Base-by-base conservation (phyloP, 495 filamentous ascomycete genomes). In the Trichoderma erinaceum region DNA sequence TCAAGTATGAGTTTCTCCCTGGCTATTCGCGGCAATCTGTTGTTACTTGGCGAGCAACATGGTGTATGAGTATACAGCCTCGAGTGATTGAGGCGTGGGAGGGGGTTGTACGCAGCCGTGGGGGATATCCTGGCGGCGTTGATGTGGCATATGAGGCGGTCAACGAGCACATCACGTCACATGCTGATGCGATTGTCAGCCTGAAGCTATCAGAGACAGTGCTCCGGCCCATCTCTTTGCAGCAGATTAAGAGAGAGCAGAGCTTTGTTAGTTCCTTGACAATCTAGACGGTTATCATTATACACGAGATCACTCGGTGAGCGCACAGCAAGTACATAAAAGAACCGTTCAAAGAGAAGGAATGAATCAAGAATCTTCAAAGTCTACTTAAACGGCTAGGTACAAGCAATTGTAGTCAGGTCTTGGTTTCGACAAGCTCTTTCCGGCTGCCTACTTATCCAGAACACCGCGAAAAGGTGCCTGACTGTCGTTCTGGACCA, bases 41-140 rank as follows among this genome's bases (percentile, higher is more conserved):
- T 25, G 50, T 56, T n/a, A 56, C 50, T 56, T 56, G 50, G 50
- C 52, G 52, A 32, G 52, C 52, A 61, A 61, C 52, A 61, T 61
- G 52, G 52, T 32, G 52, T 61, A 61, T 61, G 52, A 61, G 52
- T 61, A 61, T 61, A 61, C 52, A 61, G 52, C 52, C 52, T 61
- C 52, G 52, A 61, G 52, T 61, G 11, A 32, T 61, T 61, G 25
- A 61, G 23, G 52, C 52, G 25, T 61, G 52, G 52, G 52, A 61
- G 52, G 52, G 52, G 52, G 52, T 61, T 61, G 25, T 61, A 61
- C 8, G 52, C 23, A 61, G 52, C 52, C 52, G 52, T 61, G 52
- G 52, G 29, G 23, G 25, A 29, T 29, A 27, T 61, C 52, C 52
- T 61, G 52, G 52, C 10, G 52, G 52, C 52, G 52, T 61, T 61